A percentile compares a stretch with the other conserved stretches of the same genome.
These are phyloP conservation scores for Inga laurina DNA, from an alignment of 306 rosid genomes.

Conservation along the genomic window DNA sequence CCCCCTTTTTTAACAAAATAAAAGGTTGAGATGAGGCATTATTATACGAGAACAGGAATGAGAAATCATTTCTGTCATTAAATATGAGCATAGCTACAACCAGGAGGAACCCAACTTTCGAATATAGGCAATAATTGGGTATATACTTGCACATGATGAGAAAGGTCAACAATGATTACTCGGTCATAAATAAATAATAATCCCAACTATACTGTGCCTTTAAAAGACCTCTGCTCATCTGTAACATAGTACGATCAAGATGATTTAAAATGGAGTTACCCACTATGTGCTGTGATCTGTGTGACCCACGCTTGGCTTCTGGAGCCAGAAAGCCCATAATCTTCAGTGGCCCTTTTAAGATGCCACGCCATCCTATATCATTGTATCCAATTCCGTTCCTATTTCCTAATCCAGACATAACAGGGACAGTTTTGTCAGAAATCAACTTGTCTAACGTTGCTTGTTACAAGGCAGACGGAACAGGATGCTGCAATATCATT, in stretches of 20 bases:
- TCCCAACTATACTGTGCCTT: not conserved
- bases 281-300: conserved; percentile 7
- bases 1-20: not conserved
- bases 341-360: conserved; percentile 30
- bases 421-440: not conserved
- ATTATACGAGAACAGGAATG: not conserved
- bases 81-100: not conserved
- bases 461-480: conserved; percentile 24
- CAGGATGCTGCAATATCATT: conserved; percentile 22
- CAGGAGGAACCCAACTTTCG: conserved; percentile 7
- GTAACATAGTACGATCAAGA: conserved; percentile 1
- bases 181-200: not conserved
- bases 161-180: conserved; percentile 10
- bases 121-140: conserved; percentile 10
- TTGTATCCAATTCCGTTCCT: conserved; percentile 17
- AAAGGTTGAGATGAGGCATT: not conserved
- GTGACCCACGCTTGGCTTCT: not conserved
- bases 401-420: conserved; percentile 15
- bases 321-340: not conserved
- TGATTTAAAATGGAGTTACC: conserved; percentile 17
- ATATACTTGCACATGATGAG: not conserved
- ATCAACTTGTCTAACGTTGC: conserved; percentile 21
- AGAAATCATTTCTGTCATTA: not conserved
- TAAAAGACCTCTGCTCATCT: not conserved
- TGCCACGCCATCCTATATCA: conserved; percentile 26